Evolutionary conservation across 306 rosid species (phyloP).

Genomic region (Cucumis sativus): DNA sequence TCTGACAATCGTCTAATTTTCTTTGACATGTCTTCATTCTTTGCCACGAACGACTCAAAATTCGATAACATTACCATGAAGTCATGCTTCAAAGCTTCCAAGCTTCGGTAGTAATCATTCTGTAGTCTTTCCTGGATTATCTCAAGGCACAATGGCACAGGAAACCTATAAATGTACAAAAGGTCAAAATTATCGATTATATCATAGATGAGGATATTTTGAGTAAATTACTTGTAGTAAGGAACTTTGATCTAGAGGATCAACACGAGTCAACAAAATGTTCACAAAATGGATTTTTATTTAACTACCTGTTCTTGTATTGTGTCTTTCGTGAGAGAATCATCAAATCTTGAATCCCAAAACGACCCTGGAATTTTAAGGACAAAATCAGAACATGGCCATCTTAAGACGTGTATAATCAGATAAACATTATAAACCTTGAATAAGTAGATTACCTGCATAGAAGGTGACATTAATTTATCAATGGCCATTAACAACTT

Average conservation of each 20-base stretch:
- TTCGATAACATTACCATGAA: conserved; percentile 47
- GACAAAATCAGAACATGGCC: conserved; percentile 11
- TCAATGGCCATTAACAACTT: conserved; percentile 43
- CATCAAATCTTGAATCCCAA: conserved; percentile 55
- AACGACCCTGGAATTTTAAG: conserved; percentile 53
- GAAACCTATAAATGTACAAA: conserved; percentile 43
- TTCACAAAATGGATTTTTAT: neutral
- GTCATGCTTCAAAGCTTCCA: conserved; percentile 84
- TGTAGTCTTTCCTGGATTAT: conserved; percentile 66
- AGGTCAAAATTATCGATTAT: neutral
- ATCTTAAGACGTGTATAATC: neutral
- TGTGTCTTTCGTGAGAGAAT: conserved; percentile 43
- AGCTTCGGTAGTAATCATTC: conserved; percentile 70
- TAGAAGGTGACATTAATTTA: conserved; percentile 41
- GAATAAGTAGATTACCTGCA: conserved; percentile 41
- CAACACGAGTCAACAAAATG: neutral
- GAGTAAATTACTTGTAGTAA: neutral
- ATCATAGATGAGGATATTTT: neutral
- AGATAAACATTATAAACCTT: neutral
- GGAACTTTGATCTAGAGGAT: neutral
- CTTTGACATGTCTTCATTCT: conserved; percentile 35
- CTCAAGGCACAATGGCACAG: conserved; percentile 71
- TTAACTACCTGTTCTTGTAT: conserved; percentile 55
- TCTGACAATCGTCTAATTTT: conserved; percentile 61
- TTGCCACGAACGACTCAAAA: conserved; percentile 43